These are phyloP conservation scores for Carallia brachiata DNA, from an alignment of 345 rosid genomes.

Conservation along the genomic window DNA sequence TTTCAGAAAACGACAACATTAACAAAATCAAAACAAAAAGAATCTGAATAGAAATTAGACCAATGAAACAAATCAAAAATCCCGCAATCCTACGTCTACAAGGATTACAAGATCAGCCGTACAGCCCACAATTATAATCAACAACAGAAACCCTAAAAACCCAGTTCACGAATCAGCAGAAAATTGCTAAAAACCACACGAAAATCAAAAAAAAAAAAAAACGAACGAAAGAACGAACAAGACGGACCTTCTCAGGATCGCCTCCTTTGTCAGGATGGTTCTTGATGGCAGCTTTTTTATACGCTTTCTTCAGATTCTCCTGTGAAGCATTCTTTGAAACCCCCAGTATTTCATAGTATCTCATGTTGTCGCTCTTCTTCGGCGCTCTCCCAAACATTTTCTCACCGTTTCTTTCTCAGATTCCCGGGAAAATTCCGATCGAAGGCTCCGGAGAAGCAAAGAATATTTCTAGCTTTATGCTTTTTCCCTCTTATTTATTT, in stretches of 20 bases:
- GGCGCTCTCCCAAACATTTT: slow-evolving; percentile 81
- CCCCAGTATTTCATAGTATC: slow-evolving; percentile 81
- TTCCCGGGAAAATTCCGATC: neutral
- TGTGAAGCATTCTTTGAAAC: slow-evolving; percentile 70
- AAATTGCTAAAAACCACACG: no score
- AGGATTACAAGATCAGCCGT: no score
- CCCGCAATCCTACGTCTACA: no score
- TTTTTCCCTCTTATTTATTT: no score
- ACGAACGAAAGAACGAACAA: no score
- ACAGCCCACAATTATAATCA: no score
- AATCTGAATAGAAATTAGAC: no score
- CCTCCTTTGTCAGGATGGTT: slow-evolving; percentile 99
- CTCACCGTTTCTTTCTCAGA: neutral
- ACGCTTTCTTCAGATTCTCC: slow-evolving; percentile 91
- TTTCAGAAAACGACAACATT: no score
- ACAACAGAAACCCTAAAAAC: no score
- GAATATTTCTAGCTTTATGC: neutral
- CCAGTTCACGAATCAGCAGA: no score
- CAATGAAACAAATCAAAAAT: no score
- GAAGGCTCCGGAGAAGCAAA: neutral
- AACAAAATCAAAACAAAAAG: no score
- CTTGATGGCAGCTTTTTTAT: slow-evolving; percentile 84
- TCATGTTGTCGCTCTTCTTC: slow-evolving; percentile 73
- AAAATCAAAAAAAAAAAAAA: neutral
- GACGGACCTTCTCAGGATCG: slow-evolving; percentile 80